These are phyloP conservation scores for Pholiota conissans DNA, from an alignment of 768 basidiomycete species.

Conservation along the genomic window DNA sequence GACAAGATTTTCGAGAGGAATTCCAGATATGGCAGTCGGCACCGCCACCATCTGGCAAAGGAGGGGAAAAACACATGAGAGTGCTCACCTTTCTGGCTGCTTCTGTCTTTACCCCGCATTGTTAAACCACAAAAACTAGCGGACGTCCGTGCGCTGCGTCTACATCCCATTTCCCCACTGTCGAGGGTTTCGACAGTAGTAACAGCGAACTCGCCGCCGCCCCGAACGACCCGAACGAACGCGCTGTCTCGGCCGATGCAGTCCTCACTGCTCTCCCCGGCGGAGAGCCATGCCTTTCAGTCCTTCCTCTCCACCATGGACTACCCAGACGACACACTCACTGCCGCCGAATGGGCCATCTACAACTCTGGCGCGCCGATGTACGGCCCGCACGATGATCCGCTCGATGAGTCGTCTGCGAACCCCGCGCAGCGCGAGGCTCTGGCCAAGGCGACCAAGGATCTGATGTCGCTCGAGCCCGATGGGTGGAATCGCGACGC, in stretches of 20 bases:
- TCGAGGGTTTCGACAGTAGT: too few relatives aligned
- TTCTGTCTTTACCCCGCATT: constrained; percentile 11
- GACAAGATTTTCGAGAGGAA: background rate
- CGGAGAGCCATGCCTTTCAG: constrained; percentile 69
- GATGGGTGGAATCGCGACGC: constrained; percentile 34
- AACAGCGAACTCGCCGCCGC: too few relatives aligned
- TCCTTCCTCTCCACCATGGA: constrained; percentile 64
- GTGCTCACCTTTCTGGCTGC: background rate
- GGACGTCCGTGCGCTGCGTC: background rate
- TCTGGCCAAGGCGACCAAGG: constrained; percentile 77
- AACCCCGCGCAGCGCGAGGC: constrained; percentile 57
- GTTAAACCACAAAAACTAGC: background rate
- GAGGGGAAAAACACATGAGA: constrained; percentile 10
- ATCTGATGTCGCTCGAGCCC: constrained; percentile 73
- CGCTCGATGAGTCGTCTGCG: constrained; percentile 34
- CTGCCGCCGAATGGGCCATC: constrained; percentile 50
- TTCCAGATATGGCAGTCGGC: background rate
- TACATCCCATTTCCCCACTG: background rate
- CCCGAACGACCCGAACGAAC: background rate
- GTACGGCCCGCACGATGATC: constrained; percentile 37
- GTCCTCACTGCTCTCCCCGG: constrained; percentile 57
- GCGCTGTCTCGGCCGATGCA: constrained; percentile 35
- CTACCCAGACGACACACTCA: constrained; percentile 32
- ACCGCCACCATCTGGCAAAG: background rate
- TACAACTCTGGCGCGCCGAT: constrained; percentile 26